These are phyloP conservation scores for Cunninghamia lanceolata DNA, from an alignment of 75 land plant species.

Conservation along the genomic window DNA sequence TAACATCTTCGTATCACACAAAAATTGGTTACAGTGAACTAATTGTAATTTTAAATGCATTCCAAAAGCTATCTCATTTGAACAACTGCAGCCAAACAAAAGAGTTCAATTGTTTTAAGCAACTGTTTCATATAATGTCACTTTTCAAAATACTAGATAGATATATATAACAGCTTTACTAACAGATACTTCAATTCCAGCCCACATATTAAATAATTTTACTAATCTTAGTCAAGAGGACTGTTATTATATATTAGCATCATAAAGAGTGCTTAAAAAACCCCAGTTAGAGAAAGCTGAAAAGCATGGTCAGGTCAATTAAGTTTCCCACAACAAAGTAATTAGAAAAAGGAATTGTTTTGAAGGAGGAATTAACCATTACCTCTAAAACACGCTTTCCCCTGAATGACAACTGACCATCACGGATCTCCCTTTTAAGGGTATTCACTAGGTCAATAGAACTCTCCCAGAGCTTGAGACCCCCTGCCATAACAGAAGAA, in stretches of 20 bases:
- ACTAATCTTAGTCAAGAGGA: background rate
- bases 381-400: conserved; percentile 86
- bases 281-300: background rate
- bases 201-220: background rate
- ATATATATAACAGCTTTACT: background rate
- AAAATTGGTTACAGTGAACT: background rate
- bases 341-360: background rate
- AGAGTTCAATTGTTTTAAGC: background rate
- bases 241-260: background rate
- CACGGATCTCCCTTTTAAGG: conserved; percentile 69
- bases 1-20: background rate
- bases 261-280: background rate
- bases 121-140: background rate
- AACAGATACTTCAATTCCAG: background rate
- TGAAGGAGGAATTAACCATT: background rate
- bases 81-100: background rate
- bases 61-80: background rate
- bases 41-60: background rate
- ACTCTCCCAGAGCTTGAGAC: conserved; percentile 64
- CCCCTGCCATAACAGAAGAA: conserved; percentile 36
- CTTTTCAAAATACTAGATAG: background rate
- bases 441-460: conserved; percentile 63
- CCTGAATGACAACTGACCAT: conserved; percentile 81
- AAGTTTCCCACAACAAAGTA: background rate
- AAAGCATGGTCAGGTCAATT: background rate